Conservation (phyloP, 2,329 filamentous ascomycete genomes). For the Penicillium sp. region DNA sequence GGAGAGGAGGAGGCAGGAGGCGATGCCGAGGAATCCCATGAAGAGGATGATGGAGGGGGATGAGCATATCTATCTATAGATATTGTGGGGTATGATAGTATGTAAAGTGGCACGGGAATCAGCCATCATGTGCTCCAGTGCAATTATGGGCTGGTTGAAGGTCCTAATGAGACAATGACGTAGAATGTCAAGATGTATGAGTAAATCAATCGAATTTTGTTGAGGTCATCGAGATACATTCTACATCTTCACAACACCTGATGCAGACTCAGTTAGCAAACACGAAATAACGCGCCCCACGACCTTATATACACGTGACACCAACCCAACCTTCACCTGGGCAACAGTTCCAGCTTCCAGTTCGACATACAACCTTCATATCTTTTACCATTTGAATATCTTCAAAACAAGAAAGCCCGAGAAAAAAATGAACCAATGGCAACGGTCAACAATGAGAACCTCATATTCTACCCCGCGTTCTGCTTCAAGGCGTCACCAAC, state of each 20-base stretch:
- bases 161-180: background rate
- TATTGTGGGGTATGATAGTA: background rate
- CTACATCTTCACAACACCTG: background rate
- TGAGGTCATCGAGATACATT: background rate
- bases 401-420: background rate
- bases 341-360: background rate
- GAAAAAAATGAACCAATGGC: constrained; percentile 29
- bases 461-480: constrained; percentile 55
- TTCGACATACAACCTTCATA: background rate
- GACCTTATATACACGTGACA: constrained; percentile 5
- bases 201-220: background rate
- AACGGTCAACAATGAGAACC: constrained; percentile 22
- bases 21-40: constrained; percentile 43
- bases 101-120: background rate
- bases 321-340: background rate
- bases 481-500: constrained; percentile 61
- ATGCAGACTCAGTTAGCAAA: background rate
- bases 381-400: background rate
- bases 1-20: constrained; percentile 38
- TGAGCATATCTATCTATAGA: constrained; percentile 12
- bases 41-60: constrained; percentile 48
- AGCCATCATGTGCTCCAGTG: background rate
- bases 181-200: background rate
- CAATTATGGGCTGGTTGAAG: background rate
- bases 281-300: background rate